Evolutionary conservation across 108 stramenopile genomes (phyloP).

Genomic region (Conticribra guillardii): DNA sequence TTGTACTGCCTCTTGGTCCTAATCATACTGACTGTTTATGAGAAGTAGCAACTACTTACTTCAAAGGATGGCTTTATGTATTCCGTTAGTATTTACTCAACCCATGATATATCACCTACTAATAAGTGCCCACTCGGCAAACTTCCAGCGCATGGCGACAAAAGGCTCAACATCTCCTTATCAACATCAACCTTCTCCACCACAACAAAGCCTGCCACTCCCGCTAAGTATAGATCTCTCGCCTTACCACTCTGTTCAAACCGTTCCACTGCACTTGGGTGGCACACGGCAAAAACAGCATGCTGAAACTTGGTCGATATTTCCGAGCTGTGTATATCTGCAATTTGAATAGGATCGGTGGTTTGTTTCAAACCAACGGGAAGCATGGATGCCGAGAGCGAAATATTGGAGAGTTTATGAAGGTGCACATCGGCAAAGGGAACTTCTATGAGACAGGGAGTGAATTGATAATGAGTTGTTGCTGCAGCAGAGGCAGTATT

Average conservation of each 20-base stretch:
- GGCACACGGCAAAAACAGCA: conserved; percentile 79
- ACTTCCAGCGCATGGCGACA: conserved; percentile 79
- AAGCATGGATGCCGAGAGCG: conserved; percentile 72
- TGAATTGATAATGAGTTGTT: conserved; percentile 60
- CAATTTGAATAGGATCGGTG: conserved; percentile 79
- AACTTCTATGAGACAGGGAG: conserved; percentile 72
- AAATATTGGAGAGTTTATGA: conserved; percentile 72
- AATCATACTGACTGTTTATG: too few relatives aligned
- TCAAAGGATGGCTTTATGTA: too few relatives aligned
- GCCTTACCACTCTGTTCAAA: conserved; percentile 65
- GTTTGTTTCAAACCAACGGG: conserved; percentile 84
- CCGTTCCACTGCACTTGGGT: conserved; percentile 72
- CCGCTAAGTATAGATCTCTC: conserved; percentile 69
- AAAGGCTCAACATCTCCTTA: conserved; percentile 69
- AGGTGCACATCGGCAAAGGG: conserved; percentile 63
- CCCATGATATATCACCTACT: conserved; percentile 83
- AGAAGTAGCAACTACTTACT: too few relatives aligned
- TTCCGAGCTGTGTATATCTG: conserved; percentile 42
- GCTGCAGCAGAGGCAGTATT: conserved; percentile 13
- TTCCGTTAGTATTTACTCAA: conserved; percentile 74
- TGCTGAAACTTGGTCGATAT: conserved; percentile 62
- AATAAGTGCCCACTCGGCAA: conserved; percentile 75
- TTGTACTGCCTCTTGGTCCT: too few relatives aligned
- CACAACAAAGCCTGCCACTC: conserved; percentile 84
- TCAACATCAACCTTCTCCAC: conserved; percentile 80